Conservation (phyloP, 2,329 filamentous ascomycete species). For the Exophiala lecanii-corni region DNA sequence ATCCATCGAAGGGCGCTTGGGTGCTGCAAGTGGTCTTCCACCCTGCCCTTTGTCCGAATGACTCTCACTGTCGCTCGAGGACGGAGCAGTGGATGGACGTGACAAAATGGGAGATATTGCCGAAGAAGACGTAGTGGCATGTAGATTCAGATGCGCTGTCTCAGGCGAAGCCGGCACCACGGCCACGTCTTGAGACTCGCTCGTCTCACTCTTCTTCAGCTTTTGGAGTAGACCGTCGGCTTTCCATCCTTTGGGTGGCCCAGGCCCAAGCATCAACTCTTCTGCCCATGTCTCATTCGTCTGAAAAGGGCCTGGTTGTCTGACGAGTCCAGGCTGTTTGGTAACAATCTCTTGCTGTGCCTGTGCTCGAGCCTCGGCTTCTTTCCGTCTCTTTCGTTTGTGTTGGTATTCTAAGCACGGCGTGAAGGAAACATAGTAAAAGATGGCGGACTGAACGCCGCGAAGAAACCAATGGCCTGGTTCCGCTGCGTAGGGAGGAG, state of each 20-base stretch:
- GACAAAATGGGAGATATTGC: slow-evolving; percentile 5
- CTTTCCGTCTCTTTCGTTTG: slow-evolving; percentile 64
- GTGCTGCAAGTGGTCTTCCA: slow-evolving; percentile 62
- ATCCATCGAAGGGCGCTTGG: slow-evolving; percentile 82
- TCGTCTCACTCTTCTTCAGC: slow-evolving; percentile 48
- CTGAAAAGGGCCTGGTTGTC: slow-evolving; percentile 71
- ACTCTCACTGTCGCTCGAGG: slow-evolving; percentile 2
- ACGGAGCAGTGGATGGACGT: slow-evolving; percentile 2
- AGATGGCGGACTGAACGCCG: slow-evolving; percentile 47
- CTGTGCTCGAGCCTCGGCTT: slow-evolving; percentile 63
- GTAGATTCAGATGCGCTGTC: neutral
- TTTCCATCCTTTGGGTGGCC: slow-evolving; percentile 47
- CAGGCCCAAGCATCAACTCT: slow-evolving; percentile 78
- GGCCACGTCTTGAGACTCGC: slow-evolving; percentile 40
- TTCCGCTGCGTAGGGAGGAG: slow-evolving; percentile 12
- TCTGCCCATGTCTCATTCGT: slow-evolving; percentile 87
- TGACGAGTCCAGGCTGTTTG: slow-evolving; percentile 68
- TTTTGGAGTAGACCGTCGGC: slow-evolving; percentile 17
- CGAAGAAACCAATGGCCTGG: slow-evolving; percentile 41
- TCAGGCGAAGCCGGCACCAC: neutral
- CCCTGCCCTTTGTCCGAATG: neutral
- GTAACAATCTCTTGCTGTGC: slow-evolving; percentile 55
- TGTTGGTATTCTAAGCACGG: slow-evolving; percentile 66
- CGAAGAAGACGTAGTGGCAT: slow-evolving; percentile 4
- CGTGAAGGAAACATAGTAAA: slow-evolving; percentile 47